These are phyloP conservation scores for Tetrahymena thermophila DNA, from an alignment of 73 alveolate genomes.

Conservation along the genomic window DNA sequence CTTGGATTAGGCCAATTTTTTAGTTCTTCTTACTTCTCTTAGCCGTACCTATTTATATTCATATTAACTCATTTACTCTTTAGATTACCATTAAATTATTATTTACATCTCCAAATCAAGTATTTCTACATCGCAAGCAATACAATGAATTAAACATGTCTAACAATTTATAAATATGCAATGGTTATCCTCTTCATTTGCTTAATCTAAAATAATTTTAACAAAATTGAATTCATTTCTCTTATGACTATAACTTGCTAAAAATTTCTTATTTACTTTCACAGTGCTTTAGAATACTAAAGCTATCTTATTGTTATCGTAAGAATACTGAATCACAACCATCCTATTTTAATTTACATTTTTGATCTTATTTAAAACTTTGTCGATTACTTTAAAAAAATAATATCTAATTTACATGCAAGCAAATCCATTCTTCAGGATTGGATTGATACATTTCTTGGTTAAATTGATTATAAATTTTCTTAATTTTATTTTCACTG, in stretches of 20 bases:
- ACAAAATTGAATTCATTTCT: not conserved
- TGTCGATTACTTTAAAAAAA: not conserved
- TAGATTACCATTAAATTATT: not conserved
- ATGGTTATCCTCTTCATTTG: not conserved
- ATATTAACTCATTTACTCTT: not conserved
- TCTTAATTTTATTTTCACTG: not conserved
- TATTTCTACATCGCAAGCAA: not conserved
- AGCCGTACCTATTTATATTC: not conserved
- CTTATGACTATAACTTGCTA: not conserved
- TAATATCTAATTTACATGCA: not conserved
- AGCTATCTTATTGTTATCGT: not conserved
- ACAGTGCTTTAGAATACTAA: not conserved
- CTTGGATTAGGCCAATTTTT: not conserved
- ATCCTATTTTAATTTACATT: not conserved
- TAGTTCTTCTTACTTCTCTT: not conserved
- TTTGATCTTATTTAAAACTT: too few relatives aligned
- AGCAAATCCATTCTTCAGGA: not conserved
- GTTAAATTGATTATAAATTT: not conserved
- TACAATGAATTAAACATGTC: not conserved
- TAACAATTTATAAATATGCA: not conserved
- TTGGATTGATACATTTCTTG: not conserved
- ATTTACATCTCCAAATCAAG: not conserved
- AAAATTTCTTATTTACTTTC: not conserved
- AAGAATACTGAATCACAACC: not conserved
- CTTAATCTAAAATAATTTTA: not conserved